Evolutionary conservation across 805 yeast genomes (phyloP).

Genomic region (Brettanomyces bruxellensis): DNA sequence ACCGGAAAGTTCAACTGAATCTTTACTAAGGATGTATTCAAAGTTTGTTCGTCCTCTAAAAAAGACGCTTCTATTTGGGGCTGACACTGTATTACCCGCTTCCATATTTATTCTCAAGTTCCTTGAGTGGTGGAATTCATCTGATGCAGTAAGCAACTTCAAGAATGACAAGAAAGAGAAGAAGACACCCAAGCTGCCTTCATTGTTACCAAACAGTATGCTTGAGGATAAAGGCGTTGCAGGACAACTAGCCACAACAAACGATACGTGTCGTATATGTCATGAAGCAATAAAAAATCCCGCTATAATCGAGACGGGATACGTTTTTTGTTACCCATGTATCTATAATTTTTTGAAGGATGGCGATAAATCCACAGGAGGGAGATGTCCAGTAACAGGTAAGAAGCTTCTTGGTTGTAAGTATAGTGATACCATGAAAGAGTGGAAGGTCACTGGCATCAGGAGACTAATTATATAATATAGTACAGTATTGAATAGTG

Average conservation of each 20-base stretch:
- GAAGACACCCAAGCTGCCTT: constrained; percentile 15
- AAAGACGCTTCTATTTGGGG: constrained; percentile 17
- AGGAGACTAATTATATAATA: constrained; percentile 60
- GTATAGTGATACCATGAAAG: constrained; percentile 45
- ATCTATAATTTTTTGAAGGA: constrained; percentile 56
- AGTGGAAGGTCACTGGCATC: constrained; percentile 70
- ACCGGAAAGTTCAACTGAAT: constrained; percentile 34
- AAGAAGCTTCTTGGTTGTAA: constrained; percentile 62
- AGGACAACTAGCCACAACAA: constrained; percentile 18
- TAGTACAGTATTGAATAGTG: too few species aligned
- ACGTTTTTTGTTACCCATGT: constrained; percentile 83
- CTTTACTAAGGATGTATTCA: constrained; percentile 14
- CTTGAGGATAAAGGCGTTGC: constrained; percentile 6
- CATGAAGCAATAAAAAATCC: constrained; percentile 59
- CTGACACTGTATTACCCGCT: constrained; percentile 55
- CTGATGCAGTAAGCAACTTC: constrained; percentile 52
- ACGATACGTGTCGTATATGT: constrained; percentile 61
- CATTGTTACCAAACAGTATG: constrained; percentile 8
- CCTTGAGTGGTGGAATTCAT: constrained; percentile 87
- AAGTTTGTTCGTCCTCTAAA: constrained; percentile 14
- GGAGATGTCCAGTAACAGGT: constrained; percentile 80
- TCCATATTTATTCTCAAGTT: constrained; percentile 77
- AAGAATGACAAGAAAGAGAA: constrained; percentile 31
- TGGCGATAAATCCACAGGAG: constrained; percentile 40
- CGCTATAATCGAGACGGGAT: constrained; percentile 85